These are phyloP conservation scores for Starmera quercuum DNA, from an alignment of 805 yeast genomes.

Conservation along the genomic window DNA sequence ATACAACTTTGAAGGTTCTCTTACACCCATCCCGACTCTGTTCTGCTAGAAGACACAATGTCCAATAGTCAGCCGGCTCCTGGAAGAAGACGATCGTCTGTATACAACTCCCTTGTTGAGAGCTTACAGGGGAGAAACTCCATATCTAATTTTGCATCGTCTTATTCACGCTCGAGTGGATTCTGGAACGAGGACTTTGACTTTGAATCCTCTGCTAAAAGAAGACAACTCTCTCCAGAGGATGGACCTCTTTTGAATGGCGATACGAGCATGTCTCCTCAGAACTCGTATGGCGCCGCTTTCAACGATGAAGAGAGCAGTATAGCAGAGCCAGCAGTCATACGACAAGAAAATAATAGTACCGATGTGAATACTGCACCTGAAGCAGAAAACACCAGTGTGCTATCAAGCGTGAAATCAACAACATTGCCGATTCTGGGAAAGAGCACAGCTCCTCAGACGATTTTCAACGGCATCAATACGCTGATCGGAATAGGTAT, in stretches of 20 bases:
- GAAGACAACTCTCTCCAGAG: slow-evolving; percentile 1
- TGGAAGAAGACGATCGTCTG: slow-evolving; percentile 1
- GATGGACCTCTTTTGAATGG: slow-evolving; percentile 7
- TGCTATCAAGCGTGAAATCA: slow-evolving; percentile 10
- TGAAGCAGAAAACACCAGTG: slow-evolving; percentile 1
- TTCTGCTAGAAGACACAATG: neutral
- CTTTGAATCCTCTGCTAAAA: slow-evolving; percentile 1
- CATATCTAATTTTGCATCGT: slow-evolving; percentile 17
- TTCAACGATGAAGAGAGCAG: neutral
- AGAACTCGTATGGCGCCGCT: neutral
- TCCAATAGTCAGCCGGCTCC: neutral
- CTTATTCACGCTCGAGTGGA: slow-evolving; percentile 18
- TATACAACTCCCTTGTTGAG: slow-evolving; percentile 14
- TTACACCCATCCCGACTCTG: no score
- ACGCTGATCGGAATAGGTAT: slow-evolving; percentile 73
- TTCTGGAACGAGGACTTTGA: slow-evolving; percentile 21
- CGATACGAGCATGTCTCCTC: neutral
- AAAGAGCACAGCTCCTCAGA: slow-evolving; percentile 63
- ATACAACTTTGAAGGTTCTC: no score
- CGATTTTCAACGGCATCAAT: slow-evolving; percentile 70
- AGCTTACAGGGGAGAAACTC: slow-evolving; percentile 18
- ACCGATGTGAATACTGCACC: neutral
- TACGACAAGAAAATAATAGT: neutral
- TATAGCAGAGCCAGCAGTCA: neutral
- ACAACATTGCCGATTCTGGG: slow-evolving; percentile 16